These are phyloP conservation scores for Tricholoma flavovirens DNA, from an alignment of 768 basidiomycete species.

Conservation along the genomic window DNA sequence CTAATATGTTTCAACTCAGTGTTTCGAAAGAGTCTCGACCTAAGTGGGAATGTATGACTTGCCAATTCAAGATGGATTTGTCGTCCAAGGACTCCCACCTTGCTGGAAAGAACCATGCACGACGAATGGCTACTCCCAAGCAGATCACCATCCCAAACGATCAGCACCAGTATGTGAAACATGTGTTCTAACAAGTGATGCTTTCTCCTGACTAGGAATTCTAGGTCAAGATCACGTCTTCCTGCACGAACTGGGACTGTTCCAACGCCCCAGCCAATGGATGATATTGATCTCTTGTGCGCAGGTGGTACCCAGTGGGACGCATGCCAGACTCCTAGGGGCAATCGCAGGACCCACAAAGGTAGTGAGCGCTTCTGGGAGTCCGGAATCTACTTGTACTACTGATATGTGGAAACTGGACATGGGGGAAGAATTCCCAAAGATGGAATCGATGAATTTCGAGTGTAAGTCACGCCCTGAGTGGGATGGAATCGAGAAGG, in stretches of 20 bases:
- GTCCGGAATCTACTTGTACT: neutral
- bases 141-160: neutral
- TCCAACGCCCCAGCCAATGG: neutral
- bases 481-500: too few relatives aligned
- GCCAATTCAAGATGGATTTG: neutral
- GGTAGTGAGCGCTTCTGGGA: neutral
- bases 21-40: neutral
- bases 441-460: too few relatives aligned
- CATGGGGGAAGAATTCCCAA: too few relatives aligned
- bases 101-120: neutral
- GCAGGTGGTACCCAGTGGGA: neutral
- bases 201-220: too few relatives aligned
- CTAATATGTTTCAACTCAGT: too few relatives aligned
- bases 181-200: neutral
- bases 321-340: neutral
- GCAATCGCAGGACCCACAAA: neutral
- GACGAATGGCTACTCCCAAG: neutral
- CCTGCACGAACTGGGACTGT: neutral
- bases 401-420: neutral
- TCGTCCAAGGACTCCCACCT: neutral
- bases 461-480: too few relatives aligned
- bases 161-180: neutral
- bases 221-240: neutral
- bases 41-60: neutral
- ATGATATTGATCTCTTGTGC: neutral